Evolutionary conservation across 345 rosid genomes (phyloP).

Genomic region (Eutrema heterophyllum): DNA sequence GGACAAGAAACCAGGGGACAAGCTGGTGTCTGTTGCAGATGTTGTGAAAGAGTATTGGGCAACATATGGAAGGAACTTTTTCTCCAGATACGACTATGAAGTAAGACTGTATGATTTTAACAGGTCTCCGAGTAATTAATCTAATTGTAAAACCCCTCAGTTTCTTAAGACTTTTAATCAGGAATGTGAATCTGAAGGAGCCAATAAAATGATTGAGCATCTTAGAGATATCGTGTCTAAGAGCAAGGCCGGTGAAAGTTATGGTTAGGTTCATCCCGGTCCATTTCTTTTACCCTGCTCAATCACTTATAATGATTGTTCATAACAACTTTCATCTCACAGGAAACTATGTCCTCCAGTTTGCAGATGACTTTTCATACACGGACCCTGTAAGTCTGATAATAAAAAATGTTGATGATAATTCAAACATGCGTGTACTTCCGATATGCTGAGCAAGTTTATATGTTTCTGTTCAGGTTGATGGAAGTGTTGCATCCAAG

Average conservation of each 20-base stretch:
- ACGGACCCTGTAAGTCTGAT: constrained; percentile 78
- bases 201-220: constrained; percentile 73
- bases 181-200: constrained; percentile 96
- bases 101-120: constrained; percentile 36
- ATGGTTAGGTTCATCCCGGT: constrained; percentile 47
- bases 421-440: not conserved
- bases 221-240: constrained; percentile 69
- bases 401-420: not conserved
- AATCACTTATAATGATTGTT: not conserved
- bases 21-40: constrained; percentile 75
- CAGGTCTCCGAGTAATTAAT: not conserved
- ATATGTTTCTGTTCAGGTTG: constrained; percentile 53
- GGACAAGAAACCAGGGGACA: constrained; percentile 72
- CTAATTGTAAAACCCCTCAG: constrained; percentile 13
- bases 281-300: not conserved
- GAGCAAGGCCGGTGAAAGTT: constrained; percentile 63
- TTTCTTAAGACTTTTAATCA: constrained; percentile 19
- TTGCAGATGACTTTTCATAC: constrained; percentile 87
- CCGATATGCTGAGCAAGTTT: not conserved
- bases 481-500: constrained; percentile 86
- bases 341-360: constrained; percentile 69
- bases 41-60: constrained; percentile 91
- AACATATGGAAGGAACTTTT: constrained; percentile 85
- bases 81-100: constrained; percentile 94
- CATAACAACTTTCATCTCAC: constrained; percentile 17